Base-by-base conservation (phyloP, 2,329 filamentous ascomycete genomes). In the Graphilbum sp. region DNA sequence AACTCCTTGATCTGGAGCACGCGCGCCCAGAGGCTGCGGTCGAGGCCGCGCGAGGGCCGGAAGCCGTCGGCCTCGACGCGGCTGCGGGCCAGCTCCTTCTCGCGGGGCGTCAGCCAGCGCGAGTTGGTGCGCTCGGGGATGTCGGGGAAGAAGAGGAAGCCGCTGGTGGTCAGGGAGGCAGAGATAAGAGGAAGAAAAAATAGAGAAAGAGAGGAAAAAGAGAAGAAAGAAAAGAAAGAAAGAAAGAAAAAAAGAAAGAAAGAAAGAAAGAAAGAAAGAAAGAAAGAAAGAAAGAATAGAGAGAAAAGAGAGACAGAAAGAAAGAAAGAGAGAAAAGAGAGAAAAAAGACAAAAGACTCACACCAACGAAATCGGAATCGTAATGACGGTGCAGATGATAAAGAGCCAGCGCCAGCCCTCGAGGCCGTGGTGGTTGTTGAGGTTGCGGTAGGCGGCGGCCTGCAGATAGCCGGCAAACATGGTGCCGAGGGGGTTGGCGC, bases 341-440 rank as follows among this genome's bases (percentile, higher is more conserved):
- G 3, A 11, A 16, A 16, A 9, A 8, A 2, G 3, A 24, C 3
- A 15, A 21, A 68, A 52, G 9, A 70, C 41, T 0, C 15, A 29
- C 27, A 15, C 27, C 27, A 9, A 29, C 27, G 66, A 64, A 13
- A 74, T 63, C 0, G 64, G 67, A 3, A 73, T 54, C 1, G 65
- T 69, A 47, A 72, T 72, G 18, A 69, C 56, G 1, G 64, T 64
- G 42, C 72, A 68, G 15, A 75, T 67, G 15, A 74, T 65, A 39
- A 73, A 75, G 0, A 72, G 52, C 67, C 62, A 66, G 39, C 57
- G 48, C 65, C 65, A 69, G 0, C 66, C 67, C 0, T 61, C 53
- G 49, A 69, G 57, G 1, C 66, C 67, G 9, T 50, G 52, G 2
- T 61, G 56, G 1, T 64, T 63, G 18, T 67, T 64, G 0, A 72